Percentiles rank a stretch among this genome's conserved stretches.
Conservation (phyloP, 164 flowering plant species). For the Magnolia changhungtana region DNA sequence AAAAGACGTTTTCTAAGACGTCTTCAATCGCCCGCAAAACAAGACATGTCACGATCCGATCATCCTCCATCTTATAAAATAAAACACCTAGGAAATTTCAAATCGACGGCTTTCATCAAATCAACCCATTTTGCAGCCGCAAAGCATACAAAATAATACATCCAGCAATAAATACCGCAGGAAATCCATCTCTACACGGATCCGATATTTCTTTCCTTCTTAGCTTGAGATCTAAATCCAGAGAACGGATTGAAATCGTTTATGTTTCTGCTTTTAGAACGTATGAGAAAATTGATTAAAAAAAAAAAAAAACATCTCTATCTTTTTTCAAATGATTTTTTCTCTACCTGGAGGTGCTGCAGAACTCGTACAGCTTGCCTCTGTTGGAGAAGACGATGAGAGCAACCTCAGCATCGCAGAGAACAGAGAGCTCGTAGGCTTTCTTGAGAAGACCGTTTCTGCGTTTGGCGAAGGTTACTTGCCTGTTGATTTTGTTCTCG, state of each 20-base stretch:
- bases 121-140: neutral
- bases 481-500: slow-evolving; percentile 25
- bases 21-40: neutral
- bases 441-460: slow-evolving; percentile 21
- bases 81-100: neutral
- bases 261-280: too few relatives aligned
- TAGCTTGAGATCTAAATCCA: neutral
- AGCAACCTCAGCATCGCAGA: slow-evolving; percentile 27
- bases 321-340: neutral
- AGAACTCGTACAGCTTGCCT: slow-evolving; percentile 26
- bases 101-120: neutral
- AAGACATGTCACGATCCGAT: neutral
- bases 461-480: slow-evolving; percentile 19
- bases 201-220: neutral
- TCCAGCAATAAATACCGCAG: neutral
- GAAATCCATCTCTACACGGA: neutral
- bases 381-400: slow-evolving; percentile 25
- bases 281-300: too few relatives aligned
- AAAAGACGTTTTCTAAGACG: neutral
- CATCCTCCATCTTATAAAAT: neutral
- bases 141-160: too few relatives aligned
- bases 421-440: slow-evolving; percentile 23
- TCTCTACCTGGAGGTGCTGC: slow-evolving; percentile 20
- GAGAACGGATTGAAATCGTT: neutral
- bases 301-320: neutral